Conservation (phyloP, 208 protist genomes). For the Crithidia sp. region DNA sequence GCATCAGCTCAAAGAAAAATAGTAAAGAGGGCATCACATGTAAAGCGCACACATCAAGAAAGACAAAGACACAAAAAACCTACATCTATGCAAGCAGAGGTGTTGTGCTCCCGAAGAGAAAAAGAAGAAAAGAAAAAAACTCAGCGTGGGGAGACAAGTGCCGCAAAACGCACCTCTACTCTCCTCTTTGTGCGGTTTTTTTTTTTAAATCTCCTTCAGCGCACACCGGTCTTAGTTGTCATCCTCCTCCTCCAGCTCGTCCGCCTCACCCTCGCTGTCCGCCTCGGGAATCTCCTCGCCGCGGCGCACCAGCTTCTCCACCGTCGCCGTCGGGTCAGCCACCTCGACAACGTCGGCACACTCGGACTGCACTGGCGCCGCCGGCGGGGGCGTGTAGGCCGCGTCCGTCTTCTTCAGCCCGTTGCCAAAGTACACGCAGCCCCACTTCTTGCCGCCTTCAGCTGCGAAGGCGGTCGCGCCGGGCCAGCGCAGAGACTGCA, state of each 20-base stretch:
- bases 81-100: background rate
- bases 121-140: too few relatives aligned
- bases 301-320: conserved; percentile 91
- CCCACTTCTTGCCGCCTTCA: conserved; percentile 80
- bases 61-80: conserved; percentile 5
- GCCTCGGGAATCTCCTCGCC: conserved; percentile 87
- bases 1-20: background rate
- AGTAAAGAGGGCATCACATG: background rate
- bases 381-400: conserved; percentile 84
- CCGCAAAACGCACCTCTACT: too few relatives aligned
- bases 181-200: too few relatives aligned
- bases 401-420: conserved; percentile 89
- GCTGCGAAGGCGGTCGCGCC: conserved; percentile 83
- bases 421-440: conserved; percentile 90
- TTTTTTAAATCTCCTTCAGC: background rate
- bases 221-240: conserved; percentile 45
- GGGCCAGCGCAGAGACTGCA: conserved; percentile 90
- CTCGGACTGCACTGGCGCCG: conserved; percentile 81
- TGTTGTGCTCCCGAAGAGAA: too few relatives aligned
- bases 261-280: conserved; percentile 88
- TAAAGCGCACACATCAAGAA: background rate
- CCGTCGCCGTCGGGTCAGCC: conserved; percentile 85
- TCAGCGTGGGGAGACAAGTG: too few relatives aligned
- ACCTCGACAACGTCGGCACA: conserved; percentile 83
- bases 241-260: conserved; percentile 76